A percentile compares a stretch with the other conserved stretches of the same genome.
phyloP scores from a whole-genome alignment of 257 asterid species.

The Solanum bukasovii region DNA sequence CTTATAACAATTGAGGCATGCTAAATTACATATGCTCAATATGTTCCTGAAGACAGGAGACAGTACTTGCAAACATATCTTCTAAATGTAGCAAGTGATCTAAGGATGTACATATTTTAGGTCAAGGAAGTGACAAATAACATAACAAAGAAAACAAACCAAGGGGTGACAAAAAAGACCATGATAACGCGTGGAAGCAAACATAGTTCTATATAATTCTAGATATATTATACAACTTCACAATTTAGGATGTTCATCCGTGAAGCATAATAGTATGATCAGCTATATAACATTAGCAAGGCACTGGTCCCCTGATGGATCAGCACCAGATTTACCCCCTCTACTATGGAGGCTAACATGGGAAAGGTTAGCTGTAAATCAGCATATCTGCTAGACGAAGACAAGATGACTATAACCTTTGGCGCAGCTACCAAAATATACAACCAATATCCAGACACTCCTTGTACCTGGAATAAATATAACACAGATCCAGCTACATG shows the following conservation, averaged over 20 bases:
- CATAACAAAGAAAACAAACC: not conserved
- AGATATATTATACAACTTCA: slow-evolving; percentile 4
- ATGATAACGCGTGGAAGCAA: not conserved
- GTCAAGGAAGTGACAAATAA: not conserved
- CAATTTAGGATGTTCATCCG: not conserved
- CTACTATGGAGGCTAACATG: not conserved
- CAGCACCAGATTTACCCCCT: not conserved
- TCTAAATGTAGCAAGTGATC: not conserved
- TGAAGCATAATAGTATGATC: not conserved
- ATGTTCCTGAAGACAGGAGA: not conserved
- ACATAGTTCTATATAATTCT: not conserved
- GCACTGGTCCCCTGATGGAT: not conserved
- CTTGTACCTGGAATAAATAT: not conserved
- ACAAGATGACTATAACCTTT: not conserved
- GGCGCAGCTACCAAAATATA: not conserved
- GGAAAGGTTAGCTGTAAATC: slow-evolving; percentile 2
- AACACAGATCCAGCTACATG: not conserved
- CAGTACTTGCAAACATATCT: not conserved
- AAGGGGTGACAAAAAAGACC: not conserved
- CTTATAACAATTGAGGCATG: not conserved
- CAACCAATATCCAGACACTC: not conserved
- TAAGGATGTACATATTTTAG: not conserved
- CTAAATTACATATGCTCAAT: not conserved
- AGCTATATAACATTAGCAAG: slow-evolving; percentile 2
- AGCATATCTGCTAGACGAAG: not conserved